Conservation (phyloP, 805 yeast species). For the Wickerhamiella qilinensis region DNA sequence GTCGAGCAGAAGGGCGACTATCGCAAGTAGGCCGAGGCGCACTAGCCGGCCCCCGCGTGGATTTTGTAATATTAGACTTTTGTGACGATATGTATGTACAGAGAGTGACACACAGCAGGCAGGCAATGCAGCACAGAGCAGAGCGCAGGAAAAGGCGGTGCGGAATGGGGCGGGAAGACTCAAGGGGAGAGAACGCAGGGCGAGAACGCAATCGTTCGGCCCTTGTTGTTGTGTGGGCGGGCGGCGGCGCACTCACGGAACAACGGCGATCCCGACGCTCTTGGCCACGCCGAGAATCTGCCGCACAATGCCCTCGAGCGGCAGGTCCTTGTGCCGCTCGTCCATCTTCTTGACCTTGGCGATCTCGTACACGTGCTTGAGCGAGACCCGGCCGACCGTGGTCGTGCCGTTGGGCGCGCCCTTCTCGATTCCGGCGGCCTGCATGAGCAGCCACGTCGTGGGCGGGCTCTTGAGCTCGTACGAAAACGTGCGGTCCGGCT, state of each 20-base stretch:
- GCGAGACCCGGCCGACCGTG: constrained; percentile 46
- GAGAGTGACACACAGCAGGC: too few species aligned
- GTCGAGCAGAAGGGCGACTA: constrained; percentile 9
- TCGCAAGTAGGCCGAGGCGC: constrained; percentile 27
- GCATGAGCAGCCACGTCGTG: constrained; percentile 67
- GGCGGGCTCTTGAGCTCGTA: constrained; percentile 87
- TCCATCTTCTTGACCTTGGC: constrained; percentile 87
- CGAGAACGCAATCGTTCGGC: too few species aligned
- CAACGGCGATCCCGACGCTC: constrained; percentile 73
- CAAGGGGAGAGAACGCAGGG: background rate
- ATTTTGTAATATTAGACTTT: too few species aligned
- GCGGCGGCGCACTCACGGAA: too few species aligned
- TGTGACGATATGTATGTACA: too few species aligned
- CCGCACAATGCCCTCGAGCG: constrained; percentile 62
- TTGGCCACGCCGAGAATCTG: constrained; percentile 78
- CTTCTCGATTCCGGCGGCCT: constrained; percentile 65
- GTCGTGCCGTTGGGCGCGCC: constrained; percentile 47
- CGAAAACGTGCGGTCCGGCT: constrained; percentile 80
- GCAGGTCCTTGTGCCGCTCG: constrained; percentile 53
- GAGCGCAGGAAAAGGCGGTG: too few species aligned
- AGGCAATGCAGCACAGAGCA: too few species aligned
- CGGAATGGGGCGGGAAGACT: too few species aligned
- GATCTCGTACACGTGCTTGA: constrained; percentile 87
- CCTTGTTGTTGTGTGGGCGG: too few species aligned
- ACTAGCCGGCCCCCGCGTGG: too few species aligned